Evolutionary conservation across 164 flowering plant species (phyloP).

Genomic region (Chimonanthus salicifolius): DNA sequence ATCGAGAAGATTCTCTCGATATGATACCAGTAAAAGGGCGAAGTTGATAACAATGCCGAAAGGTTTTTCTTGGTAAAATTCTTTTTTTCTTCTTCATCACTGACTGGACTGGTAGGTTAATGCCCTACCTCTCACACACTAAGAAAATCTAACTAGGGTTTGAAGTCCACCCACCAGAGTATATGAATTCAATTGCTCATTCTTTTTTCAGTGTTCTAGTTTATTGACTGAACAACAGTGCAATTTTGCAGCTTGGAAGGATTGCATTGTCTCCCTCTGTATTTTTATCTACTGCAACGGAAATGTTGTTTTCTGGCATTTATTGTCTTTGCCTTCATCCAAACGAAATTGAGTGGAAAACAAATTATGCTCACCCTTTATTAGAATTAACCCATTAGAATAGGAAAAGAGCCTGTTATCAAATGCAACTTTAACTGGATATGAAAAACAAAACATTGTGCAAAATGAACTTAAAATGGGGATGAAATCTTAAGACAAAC

Average conservation of each 20-base stretch:
- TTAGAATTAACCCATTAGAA: too few relatives aligned
- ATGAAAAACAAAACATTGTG: too few relatives aligned
- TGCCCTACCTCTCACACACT: neutral
- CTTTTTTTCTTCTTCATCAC: neutral
- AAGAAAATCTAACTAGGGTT: neutral
- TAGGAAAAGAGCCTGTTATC: too few relatives aligned
- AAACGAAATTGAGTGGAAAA: too few relatives aligned
- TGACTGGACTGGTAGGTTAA: neutral
- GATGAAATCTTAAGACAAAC: too few relatives aligned
- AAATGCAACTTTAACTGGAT: too few relatives aligned
- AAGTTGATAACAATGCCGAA: neutral
- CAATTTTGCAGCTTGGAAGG: neutral
- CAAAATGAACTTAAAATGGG: too few relatives aligned
- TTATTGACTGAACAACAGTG: neutral
- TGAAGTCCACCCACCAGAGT: neutral
- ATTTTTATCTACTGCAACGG: neutral
- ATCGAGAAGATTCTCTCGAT: slow-evolving; percentile 31
- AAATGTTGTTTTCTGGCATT: too few relatives aligned
- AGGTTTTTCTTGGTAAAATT: neutral
- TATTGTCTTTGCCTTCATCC: too few relatives aligned
- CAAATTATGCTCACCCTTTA: too few relatives aligned
- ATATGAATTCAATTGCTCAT: neutral
- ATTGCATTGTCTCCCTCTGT: neutral
- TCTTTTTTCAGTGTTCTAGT: neutral
- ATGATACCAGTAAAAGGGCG: neutral